Percentiles rank a stretch among this genome's conserved stretches.
These are phyloP conservation scores for Marasmius fiardii DNA, from an alignment of 1,284 basidiomycete genomes.

Conservation along the genomic window DNA sequence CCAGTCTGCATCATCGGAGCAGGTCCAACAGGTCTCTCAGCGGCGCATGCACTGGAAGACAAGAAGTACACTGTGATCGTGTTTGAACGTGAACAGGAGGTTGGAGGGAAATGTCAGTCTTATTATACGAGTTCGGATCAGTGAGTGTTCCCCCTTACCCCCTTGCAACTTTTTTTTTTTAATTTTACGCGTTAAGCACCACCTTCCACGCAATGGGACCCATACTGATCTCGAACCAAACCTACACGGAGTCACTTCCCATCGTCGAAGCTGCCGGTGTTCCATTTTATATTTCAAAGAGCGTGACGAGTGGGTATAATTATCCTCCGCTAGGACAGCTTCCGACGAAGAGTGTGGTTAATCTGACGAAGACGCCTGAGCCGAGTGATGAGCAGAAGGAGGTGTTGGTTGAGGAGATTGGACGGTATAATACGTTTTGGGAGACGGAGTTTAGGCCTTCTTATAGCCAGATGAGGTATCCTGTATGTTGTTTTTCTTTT, in stretches of 20 bases:
- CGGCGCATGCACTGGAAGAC: slow-evolving; percentile 6
- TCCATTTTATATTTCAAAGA: slow-evolving; percentile 2
- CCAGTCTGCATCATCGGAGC: slow-evolving; percentile 11
- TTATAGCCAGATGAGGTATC: slow-evolving; percentile 3
- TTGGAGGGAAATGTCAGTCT: slow-evolving; percentile 11
- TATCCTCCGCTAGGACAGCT: not conserved
- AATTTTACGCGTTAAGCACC: no score
- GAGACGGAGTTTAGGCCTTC: slow-evolving; percentile 1
- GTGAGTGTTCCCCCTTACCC: not conserved
- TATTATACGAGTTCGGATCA: slow-evolving; percentile 9
- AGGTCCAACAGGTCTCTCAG: slow-evolving; percentile 8
- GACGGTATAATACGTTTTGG: slow-evolving; percentile 2
- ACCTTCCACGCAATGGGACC: slow-evolving; percentile 9
- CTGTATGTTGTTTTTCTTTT: not conserved
- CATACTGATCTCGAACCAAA: slow-evolving; percentile 9
- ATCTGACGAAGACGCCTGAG: not conserved
- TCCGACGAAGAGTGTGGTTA: not conserved
- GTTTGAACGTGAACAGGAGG: slow-evolving; percentile 6
- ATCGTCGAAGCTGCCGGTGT: slow-evolving; percentile 7
- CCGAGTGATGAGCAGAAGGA: not conserved
- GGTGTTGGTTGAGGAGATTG: not conserved
- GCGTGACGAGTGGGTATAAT: slow-evolving; percentile 3
- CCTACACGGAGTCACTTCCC: slow-evolving; percentile 8
- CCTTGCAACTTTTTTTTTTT: no score
- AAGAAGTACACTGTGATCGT: slow-evolving; percentile 1